phyloP scores from a whole-genome alignment of 306 rosid genomes.

The Gillenia trifoliata region DNA sequence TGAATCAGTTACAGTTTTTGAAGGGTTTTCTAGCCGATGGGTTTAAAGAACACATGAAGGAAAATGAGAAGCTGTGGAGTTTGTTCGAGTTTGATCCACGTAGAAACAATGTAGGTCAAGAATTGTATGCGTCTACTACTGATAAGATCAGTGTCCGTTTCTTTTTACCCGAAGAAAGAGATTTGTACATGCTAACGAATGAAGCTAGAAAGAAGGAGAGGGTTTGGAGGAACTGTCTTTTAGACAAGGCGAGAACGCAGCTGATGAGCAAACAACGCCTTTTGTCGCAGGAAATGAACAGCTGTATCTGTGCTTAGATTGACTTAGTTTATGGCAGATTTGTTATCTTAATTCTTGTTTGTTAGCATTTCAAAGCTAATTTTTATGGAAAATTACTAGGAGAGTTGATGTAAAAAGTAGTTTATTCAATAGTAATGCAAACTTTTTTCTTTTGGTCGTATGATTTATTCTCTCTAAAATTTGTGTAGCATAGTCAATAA shows the following conservation, averaged over 20 bases:
- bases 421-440: background rate
- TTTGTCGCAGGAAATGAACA: background rate
- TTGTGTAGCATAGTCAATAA: background rate
- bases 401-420: background rate
- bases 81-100: constrained; percentile 14
- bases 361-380: background rate
- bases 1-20: constrained; percentile 11
- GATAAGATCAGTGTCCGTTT: background rate
- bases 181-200: background rate
- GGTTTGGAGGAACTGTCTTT: constrained; percentile 1
- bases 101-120: background rate
- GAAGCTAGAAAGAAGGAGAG: constrained; percentile 9
- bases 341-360: background rate
- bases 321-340: too few species aligned
- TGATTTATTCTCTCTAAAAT: background rate
- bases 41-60: constrained; percentile 1
- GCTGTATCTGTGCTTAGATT: too few species aligned
- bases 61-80: constrained; percentile 18
- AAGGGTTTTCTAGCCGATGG: constrained; percentile 5
- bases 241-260: constrained; percentile 15
- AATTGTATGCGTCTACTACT: constrained; percentile 16
- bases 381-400: background rate
- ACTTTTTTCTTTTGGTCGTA: background rate
- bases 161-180: constrained; percentile 11
- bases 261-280: constrained; percentile 13